Conservation (phyloP, 805 yeast species). For the Yamadazyma endophytica region DNA sequence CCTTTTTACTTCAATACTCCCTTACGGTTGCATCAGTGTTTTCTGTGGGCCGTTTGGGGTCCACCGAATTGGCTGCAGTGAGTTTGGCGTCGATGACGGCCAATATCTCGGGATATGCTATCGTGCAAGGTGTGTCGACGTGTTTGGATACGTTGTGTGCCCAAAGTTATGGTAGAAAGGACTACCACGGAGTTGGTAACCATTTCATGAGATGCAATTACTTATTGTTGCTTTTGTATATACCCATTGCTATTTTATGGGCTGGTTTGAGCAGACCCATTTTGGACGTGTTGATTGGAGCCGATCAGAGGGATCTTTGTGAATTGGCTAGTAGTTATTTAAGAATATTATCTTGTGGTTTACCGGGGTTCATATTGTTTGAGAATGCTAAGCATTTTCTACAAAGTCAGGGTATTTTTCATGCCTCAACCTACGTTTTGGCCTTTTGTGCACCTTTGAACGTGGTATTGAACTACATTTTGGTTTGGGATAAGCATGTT, state of each 20-base stretch:
- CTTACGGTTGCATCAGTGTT: conserved; percentile 74
- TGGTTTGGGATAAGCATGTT: conserved; percentile 60
- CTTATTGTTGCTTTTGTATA: conserved; percentile 44
- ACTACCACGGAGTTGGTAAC: conserved; percentile 61
- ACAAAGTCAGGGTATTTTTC: conserved; percentile 76
- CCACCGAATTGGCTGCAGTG: conserved; percentile 69
- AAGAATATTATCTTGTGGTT: conserved; percentile 52
- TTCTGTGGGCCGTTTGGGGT: conserved; percentile 71
- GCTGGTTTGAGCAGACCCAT: conserved; percentile 49
- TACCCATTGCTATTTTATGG: conserved; percentile 63
- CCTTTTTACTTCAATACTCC: conserved; percentile 68
- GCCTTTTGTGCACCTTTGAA: conserved; percentile 72
- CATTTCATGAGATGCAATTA: conserved; percentile 65
- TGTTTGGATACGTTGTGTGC: conserved; percentile 75
- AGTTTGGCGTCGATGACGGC: conserved; percentile 76
- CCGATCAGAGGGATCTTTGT: conserved; percentile 20
- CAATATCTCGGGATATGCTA: conserved; percentile 69
- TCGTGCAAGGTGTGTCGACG: conserved; percentile 75
- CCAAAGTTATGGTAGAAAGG: conserved; percentile 70
- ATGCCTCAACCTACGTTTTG: conserved; percentile 72
- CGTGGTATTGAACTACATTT: conserved; percentile 57
- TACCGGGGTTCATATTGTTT: conserved; percentile 70
- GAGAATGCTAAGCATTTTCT: conserved; percentile 71
- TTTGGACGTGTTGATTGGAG: conserved; percentile 27
- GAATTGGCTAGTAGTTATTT: conserved; percentile 56